Evolutionary conservation across 805 yeast genomes (phyloP).

Genomic region (Candida rishiriensis): DNA sequence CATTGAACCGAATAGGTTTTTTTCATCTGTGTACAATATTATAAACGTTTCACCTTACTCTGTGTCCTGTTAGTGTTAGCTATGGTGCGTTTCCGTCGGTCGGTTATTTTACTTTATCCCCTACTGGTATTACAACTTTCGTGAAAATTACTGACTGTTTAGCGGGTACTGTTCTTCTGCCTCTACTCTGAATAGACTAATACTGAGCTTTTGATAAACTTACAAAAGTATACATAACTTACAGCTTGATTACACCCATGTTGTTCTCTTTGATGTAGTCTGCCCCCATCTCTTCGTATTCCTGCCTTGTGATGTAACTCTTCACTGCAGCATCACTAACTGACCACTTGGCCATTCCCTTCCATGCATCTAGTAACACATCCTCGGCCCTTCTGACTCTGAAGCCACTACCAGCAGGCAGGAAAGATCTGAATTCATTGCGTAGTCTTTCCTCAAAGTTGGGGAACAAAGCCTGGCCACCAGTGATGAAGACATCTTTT

Average conservation of each 20-base stretch:
- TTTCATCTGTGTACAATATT: slow-evolving; percentile 2
- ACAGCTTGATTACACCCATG: slow-evolving; percentile 44
- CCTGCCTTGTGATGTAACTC: slow-evolving; percentile 57
- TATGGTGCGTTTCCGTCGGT: not conserved
- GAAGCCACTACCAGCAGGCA: slow-evolving; percentile 66
- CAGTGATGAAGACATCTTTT: slow-evolving; percentile 75
- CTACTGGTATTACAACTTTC: too few species aligned
- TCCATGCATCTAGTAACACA: slow-evolving; percentile 84
- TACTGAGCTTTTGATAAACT: too few species aligned
- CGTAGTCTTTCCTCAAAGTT: slow-evolving; percentile 66
- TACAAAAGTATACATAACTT: not conserved
- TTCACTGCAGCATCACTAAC: slow-evolving; percentile 36
- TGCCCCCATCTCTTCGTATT: slow-evolving; percentile 84
- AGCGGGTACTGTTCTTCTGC: too few species aligned
- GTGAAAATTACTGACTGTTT: too few species aligned
- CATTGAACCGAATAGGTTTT: too few species aligned
- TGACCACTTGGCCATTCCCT: slow-evolving; percentile 86
- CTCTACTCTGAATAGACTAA: too few species aligned
- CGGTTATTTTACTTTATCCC: too few species aligned
- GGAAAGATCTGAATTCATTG: slow-evolving; percentile 60
- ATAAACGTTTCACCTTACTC: not conserved
- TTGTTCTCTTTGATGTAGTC: slow-evolving; percentile 87
- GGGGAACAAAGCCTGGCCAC: slow-evolving; percentile 70
- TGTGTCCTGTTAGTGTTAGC: not conserved
- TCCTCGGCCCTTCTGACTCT: slow-evolving; percentile 59